Evolutionary conservation across 768 basidiomycete species (phyloP), one percentile per base, ranked within the genome.

Genomic region (Xerocomellus dryophilus): DNA sequence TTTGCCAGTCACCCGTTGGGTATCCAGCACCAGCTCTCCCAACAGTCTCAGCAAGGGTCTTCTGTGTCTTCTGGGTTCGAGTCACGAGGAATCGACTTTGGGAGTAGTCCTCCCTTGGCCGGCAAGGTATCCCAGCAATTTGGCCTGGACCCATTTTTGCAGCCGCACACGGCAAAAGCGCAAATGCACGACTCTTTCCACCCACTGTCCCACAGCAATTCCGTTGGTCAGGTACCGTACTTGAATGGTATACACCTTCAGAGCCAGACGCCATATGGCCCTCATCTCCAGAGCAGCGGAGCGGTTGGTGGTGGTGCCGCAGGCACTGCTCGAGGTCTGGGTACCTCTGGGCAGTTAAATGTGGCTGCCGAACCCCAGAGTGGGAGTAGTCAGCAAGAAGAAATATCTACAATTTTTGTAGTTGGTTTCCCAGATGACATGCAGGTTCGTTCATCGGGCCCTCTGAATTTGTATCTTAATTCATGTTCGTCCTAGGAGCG

Each of bases 371-470:
- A 70, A 36, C 39, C 61, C 0, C 69, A 67, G 27, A 43, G 50
- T 34, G 68, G 64, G 11, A 55, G 47, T 42, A 62, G 62, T 42
- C 66, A 74, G 36, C 82, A 83, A 53, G 95, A 97, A 70, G 93
- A 96, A 64, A 97, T 97, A 43, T 94, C 90, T 11, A 97, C 94
- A 6, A 95, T 97, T 59, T 99, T 99, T 59, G 95, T 99, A 4
- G 96, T 98, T 25, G 97, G 97, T 0, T 99, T 99, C 69, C 97
- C 97, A 4, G 97, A 99, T 53, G 97, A 99, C 65, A 98, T 98
- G 91, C 87, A 89, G 82, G 94, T 92, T 63, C 59, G 87, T 80
- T 43, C 38, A 50, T 59, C 41, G 21, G n/a, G 50, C 32, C 21
- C 27, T 50, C 29, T 42, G 29, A 23, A 58, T 47, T 57, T 32